Evolutionary conservation across 1,139 yeast genomes (phyloP), one percentile per base, ranked within the genome.

Genomic region (Kazachstania sp.): DNA sequence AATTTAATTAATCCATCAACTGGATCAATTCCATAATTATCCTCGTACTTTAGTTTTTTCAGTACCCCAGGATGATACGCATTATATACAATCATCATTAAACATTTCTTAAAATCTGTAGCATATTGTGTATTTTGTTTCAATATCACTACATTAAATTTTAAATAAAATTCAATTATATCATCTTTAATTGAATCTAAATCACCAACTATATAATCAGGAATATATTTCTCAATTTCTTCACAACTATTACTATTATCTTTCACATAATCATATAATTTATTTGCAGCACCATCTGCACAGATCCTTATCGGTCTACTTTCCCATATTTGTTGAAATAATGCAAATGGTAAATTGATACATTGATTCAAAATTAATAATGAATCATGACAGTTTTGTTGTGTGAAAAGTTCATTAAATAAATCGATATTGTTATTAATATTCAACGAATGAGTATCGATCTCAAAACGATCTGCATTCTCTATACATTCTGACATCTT

Each of bases 231-330:
- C n/a, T n/a, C n/a, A n/a, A n/a, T n/a, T n/a, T n/a, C n/a, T n/a
- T n/a, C n/a, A n/a, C n/a, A n/a, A n/a, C n/a, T 43, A 3, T 45
- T 54, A 16, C 12, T 7, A 16, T 19, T 8, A n/a, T 32, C 42
- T 15, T 71, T 64, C 45, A 78, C 72, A 52, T 66, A 75, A 4
- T 78, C 74, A 54, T 70, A 77, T 29, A 90, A 68, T 45, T 78
- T 66, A 57, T 88, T 86, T 2, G 96, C 94, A 0, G 95, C 97
- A 5, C 97, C 98, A 65, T 92, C 98, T 1, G 95, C 96, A 64
- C 97, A 88, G 0, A 88, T 74, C 42, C 71, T 77, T 1, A 83
- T 46, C 1, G 64, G 54, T 32, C 84, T 74, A 32, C 68, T 57
- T 2, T 62, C 46, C 97, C 97, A 92, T 3, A 86, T 58, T 23